Evolutionary conservation across 2,329 filamentous ascomycete species (phyloP).

Genomic region (Exophiala sp.): DNA sequence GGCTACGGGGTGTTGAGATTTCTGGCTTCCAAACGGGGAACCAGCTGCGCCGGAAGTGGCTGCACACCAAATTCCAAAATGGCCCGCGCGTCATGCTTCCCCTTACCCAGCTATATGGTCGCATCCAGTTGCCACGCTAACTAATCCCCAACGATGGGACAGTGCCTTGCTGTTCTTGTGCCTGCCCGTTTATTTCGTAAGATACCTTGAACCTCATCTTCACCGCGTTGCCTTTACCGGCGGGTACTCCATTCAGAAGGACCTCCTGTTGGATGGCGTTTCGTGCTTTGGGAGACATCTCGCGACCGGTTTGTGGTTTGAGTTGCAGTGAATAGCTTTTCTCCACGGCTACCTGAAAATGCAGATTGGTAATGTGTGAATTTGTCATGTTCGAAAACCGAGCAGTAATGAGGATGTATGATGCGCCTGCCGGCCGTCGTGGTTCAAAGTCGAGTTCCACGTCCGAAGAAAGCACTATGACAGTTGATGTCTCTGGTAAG

Average conservation of each 20-base stretch:
- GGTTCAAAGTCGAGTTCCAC: constrained; percentile 73
- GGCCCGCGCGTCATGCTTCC: background rate
- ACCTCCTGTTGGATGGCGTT: constrained; percentile 80
- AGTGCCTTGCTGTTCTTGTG: constrained; percentile 77
- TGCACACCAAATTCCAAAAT: background rate
- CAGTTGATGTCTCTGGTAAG: constrained; percentile 66
- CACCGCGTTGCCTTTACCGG: constrained; percentile 69
- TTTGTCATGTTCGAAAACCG: constrained; percentile 79
- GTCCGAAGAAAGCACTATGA: constrained; percentile 65
- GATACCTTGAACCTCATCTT: constrained; percentile 87
- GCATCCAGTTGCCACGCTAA: constrained; percentile 5
- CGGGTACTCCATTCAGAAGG: constrained; percentile 69
- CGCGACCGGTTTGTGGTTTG: constrained; percentile 78
- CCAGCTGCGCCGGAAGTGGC: background rate
- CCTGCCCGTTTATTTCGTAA: constrained; percentile 64
- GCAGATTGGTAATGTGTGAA: constrained; percentile 70
- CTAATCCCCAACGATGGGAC: constrained; percentile 70
- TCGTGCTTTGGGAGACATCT: constrained; percentile 66
- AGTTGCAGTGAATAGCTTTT: constrained; percentile 81
- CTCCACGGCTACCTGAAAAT: constrained; percentile 89
- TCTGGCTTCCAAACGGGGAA: background rate
- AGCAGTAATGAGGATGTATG: constrained; percentile 66
- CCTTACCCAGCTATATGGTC: background rate
- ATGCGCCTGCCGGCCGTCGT: constrained; percentile 49
- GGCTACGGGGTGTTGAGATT: background rate